Conservation (phyloP, 331 rosid species). For the Saraca asoca region DNA sequence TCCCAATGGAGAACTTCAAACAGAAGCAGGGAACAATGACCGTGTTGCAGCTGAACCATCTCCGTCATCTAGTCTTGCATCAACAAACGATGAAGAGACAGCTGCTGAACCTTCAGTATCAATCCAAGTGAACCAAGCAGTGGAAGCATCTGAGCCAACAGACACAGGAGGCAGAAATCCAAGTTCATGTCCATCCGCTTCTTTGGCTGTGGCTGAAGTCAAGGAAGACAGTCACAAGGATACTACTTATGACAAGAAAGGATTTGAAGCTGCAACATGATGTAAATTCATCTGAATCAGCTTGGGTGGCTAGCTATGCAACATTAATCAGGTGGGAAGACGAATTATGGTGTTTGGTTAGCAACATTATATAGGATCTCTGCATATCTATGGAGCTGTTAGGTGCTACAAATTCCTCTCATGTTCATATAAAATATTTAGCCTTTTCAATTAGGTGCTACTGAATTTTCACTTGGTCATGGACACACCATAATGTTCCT, state of each 20-base stretch:
- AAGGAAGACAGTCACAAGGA: slow-evolving; percentile 41
- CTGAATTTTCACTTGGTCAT: slow-evolving; percentile 33
- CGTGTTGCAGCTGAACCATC: slow-evolving; percentile 49
- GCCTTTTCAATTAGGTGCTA: slow-evolving; percentile 41
- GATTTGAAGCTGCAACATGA: slow-evolving; percentile 43
- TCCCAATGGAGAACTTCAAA: slow-evolving; percentile 69
- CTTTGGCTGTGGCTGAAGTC: slow-evolving; percentile 36
- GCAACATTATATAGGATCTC: slow-evolving; percentile 51
- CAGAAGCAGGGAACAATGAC: slow-evolving; percentile 39
- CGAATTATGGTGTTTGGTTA: slow-evolving; percentile 49
- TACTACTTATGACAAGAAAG: slow-evolving; percentile 40
- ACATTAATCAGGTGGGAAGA: slow-evolving; percentile 72
- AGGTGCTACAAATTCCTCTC: slow-evolving; percentile 50
- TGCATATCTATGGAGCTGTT: slow-evolving; percentile 42
- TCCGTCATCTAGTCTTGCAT: slow-evolving; percentile 45
- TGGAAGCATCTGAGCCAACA: slow-evolving; percentile 38
- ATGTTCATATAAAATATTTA: slow-evolving; percentile 55
- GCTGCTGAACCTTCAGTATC: slow-evolving; percentile 44
- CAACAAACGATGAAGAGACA: slow-evolving; percentile 38
- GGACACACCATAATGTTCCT: slow-evolving; percentile 36
- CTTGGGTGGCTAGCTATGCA: slow-evolving; percentile 57
- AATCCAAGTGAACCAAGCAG: slow-evolving; percentile 30
- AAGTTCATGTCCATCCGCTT: slow-evolving; percentile 35
- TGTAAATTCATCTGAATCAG: slow-evolving; percentile 56
- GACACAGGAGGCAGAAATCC: slow-evolving; percentile 44